Conservation (phyloP, 768 basidiomycete species). For the Pulveroboletus sp. region DNA sequence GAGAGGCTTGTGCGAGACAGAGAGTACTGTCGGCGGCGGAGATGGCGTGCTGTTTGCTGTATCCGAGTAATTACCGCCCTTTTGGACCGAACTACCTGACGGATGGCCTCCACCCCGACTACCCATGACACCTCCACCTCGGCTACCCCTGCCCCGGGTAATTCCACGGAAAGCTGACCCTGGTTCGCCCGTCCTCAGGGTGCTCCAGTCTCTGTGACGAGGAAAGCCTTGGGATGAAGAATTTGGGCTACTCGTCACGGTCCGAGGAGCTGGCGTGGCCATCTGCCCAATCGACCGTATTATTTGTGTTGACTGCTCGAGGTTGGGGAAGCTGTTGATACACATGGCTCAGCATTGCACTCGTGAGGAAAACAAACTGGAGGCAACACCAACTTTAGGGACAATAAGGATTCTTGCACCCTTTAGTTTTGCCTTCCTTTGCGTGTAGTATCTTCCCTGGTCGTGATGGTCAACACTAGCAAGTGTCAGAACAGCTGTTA, state of each 20-base stretch:
- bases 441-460: background rate
- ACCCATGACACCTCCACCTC: constrained; percentile 26
- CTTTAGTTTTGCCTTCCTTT: background rate
- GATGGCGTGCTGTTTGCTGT: constrained; percentile 15
- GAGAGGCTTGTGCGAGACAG: constrained; percentile 16
- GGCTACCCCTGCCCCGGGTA: constrained; percentile 34
- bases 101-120: constrained; percentile 29
- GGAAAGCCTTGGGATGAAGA: constrained; percentile 28
- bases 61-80: constrained; percentile 22
- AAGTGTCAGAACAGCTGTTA: background rate
- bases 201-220: constrained; percentile 41
- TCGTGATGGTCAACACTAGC: background rate
- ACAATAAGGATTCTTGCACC: background rate
- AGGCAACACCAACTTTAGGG: constrained; percentile 12
- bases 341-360: constrained; percentile 9
- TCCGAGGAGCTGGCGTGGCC: constrained; percentile 38
- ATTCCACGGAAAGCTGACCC: constrained; percentile 46
- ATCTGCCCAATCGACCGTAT: constrained; percentile 25
- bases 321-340: constrained; percentile 6
- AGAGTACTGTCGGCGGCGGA: constrained; percentile 13
- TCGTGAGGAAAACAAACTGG: background rate
- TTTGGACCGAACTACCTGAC: constrained; percentile 17
- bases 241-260: constrained; percentile 24
- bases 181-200: constrained; percentile 37
- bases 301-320: constrained; percentile 1